phyloP scores from a whole-genome alignment of 371 early-diverging fungal species.

The Apophysomyces ossiformis region DNA sequence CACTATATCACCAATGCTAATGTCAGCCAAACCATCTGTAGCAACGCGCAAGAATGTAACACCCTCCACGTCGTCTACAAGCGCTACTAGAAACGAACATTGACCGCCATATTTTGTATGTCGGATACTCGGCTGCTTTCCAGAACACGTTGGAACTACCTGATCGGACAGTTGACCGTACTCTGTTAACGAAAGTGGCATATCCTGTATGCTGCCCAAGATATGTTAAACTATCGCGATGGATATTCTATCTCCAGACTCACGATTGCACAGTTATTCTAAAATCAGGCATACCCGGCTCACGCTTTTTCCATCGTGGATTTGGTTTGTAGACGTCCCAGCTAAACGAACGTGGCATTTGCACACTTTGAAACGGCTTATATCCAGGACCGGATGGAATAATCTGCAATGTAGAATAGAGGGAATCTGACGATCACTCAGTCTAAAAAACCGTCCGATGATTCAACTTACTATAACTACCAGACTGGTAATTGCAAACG shows the following conservation, averaged over 20 bases:
- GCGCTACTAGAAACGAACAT: slow-evolving; percentile 33
- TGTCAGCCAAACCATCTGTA: slow-evolving; percentile 31
- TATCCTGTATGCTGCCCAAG: slow-evolving; percentile 3
- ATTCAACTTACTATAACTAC: not conserved
- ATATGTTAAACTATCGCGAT: not conserved
- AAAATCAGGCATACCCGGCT: slow-evolving; percentile 57
- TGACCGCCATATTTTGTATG: slow-evolving; percentile 8
- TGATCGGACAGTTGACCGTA: slow-evolving; percentile 11
- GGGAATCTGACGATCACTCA: not conserved
- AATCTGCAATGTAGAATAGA: slow-evolving; percentile 1
- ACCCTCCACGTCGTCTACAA: slow-evolving; percentile 40
- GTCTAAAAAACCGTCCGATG: not conserved
- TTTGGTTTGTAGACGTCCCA: slow-evolving; percentile 62
- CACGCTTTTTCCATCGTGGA: slow-evolving; percentile 54
- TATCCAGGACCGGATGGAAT: not conserved
- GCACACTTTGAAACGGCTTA: not conserved
- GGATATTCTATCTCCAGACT: not conserved
- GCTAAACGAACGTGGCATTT: slow-evolving; percentile 24
- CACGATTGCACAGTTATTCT: slow-evolving; percentile 46
- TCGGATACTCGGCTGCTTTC: slow-evolving; percentile 12
- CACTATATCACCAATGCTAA: not conserved
- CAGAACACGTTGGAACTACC: not conserved
- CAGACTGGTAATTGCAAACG: not conserved
- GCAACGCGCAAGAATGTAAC: slow-evolving; percentile 29
- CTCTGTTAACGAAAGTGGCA: slow-evolving; percentile 10